phyloP scores from a whole-genome alignment of 2,329 filamentous ascomycete genomes.

The Diaporthe amygdali region DNA sequence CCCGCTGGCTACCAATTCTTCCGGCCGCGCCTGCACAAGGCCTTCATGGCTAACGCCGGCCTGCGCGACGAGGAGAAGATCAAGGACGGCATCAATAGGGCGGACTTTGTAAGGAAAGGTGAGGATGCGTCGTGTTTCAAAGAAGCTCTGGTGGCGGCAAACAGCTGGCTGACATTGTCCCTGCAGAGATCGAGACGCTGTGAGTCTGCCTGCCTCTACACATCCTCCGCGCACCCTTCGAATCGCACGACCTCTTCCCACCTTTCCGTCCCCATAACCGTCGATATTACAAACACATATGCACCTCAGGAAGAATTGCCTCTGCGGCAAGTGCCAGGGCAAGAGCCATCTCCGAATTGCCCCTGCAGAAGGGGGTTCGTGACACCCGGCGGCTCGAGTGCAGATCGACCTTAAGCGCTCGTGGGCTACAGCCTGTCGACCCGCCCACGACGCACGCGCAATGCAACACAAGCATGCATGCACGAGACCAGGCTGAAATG shows the following conservation, averaged over 20 bases:
- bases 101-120: slow-evolving; percentile 93
- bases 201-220: slow-evolving; percentile 55
- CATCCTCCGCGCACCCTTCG: background rate
- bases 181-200: slow-evolving; percentile 86
- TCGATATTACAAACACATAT: background rate
- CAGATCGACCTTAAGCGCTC: background rate
- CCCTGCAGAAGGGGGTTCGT: too few species aligned
- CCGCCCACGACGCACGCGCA: background rate
- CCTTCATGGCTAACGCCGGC: slow-evolving; percentile 78
- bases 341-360: background rate
- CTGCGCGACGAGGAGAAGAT: slow-evolving; percentile 79
- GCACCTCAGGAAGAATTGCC: background rate
- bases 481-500: background rate
- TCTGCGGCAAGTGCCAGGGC: background rate
- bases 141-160: background rate
- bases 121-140: background rate
- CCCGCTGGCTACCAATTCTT: slow-evolving; percentile 85
- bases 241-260: background rate
- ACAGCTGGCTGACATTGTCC: background rate
- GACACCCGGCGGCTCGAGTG: background rate
- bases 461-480: slow-evolving; percentile 9
- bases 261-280: background rate
- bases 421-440: background rate
- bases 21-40: slow-evolving; percentile 78
- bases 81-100: slow-evolving; percentile 73